Evolutionary conservation across 1,284 basidiomycete species (phyloP).

Genomic region (Cerioporus squamosus): DNA sequence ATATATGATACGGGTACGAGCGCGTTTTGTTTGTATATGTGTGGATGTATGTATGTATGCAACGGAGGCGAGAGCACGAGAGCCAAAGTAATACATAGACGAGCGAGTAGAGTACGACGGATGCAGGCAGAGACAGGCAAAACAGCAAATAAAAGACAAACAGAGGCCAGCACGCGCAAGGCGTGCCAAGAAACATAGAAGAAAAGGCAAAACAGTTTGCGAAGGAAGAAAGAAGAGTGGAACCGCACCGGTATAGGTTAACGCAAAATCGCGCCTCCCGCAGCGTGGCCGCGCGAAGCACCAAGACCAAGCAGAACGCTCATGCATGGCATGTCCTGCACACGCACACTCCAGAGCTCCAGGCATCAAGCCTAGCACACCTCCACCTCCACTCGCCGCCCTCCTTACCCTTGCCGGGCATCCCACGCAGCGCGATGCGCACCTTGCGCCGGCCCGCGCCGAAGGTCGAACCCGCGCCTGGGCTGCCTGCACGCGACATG

Average conservation of each 20-base stretch:
- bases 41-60: slow-evolving; percentile 11
- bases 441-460: slow-evolving; percentile 46
- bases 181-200: neutral
- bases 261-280: slow-evolving; percentile 21
- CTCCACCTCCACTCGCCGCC: slow-evolving; percentile 75
- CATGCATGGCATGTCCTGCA: neutral
- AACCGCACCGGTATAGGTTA: slow-evolving; percentile 25
- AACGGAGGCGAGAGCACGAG: slow-evolving; percentile 22
- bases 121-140: neutral
- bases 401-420: slow-evolving; percentile 61
- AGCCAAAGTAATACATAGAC: slow-evolving; percentile 25
- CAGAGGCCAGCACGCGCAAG: neutral
- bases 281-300: slow-evolving; percentile 13
- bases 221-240: slow-evolving; percentile 9
- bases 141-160: slow-evolving; percentile 5
- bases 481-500: slow-evolving; percentile 28
- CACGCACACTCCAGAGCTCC: neutral
- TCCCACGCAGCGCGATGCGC: slow-evolving; percentile 65
- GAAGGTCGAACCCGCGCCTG: slow-evolving; percentile 18
- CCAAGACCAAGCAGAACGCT: neutral
- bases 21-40: neutral
- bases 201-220: neutral
- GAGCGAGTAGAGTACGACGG: slow-evolving; percentile 24
- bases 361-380: slow-evolving; percentile 52
- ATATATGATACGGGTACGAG: too few species aligned